Conservation (phyloP, 257 asterid species). For the Solanum etuberosum region DNA sequence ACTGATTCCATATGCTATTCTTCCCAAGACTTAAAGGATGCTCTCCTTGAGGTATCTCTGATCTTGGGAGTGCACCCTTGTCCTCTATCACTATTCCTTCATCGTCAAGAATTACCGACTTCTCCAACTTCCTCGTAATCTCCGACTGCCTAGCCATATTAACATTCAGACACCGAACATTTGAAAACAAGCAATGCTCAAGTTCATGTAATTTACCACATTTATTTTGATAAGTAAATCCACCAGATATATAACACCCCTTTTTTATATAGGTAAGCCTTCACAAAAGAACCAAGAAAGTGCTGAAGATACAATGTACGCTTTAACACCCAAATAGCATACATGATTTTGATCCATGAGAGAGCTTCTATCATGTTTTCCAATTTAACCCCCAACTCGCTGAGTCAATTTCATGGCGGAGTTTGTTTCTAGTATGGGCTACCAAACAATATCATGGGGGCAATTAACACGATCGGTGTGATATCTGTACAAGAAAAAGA, state of each 20-base stretch:
- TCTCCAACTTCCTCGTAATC: constrained; percentile 82
- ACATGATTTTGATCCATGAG: not conserved
- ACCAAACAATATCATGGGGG: not conserved
- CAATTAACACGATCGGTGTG: not conserved
- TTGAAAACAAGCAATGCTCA: constrained; percentile 18
- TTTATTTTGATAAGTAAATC: not conserved
- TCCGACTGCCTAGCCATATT: constrained; percentile 93
- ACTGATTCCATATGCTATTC: constrained; percentile 89
- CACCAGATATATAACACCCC: not conserved
- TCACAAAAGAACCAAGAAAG: not conserved
- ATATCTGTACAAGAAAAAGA: not conserved
- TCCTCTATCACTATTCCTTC: constrained; percentile 33
- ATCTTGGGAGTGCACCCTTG: constrained; percentile 77
- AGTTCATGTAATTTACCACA: constrained; percentile 1
- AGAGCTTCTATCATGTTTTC: not conserved
- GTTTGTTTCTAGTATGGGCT: not conserved
- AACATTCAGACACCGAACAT: constrained; percentile 49
- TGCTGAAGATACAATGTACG: not conserved
- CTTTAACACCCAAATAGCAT: not conserved
- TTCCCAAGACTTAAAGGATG: constrained; percentile 94
- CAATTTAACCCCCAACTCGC: not conserved
- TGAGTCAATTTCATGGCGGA: not conserved
- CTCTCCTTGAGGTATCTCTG: constrained; percentile 76
- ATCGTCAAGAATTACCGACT: constrained; percentile 43
- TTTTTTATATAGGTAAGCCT: not conserved